Base-by-base conservation (phyloP, 371 early-diverging fungal species). In the Cokeromyces recurvatus region DNA sequence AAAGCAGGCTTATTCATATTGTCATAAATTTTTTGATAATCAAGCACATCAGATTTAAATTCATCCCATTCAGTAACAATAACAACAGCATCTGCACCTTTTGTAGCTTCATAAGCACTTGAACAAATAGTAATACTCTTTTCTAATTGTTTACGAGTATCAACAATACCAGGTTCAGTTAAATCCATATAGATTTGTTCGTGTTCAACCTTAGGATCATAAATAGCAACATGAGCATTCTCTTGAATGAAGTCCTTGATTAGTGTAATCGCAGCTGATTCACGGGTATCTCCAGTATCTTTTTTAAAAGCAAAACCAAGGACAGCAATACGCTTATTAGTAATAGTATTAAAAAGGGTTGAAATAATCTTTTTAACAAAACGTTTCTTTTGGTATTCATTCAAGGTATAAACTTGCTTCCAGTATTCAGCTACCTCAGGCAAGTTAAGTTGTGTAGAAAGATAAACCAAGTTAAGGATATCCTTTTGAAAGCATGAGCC, bases 401-500 rank as follows among this genome's bases (percentile, higher is more conserved):
- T 96, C 82, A 96, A 85, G 48, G 55, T 72, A 22, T 93, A 87
- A 9, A 96, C 93, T 58, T 91, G 90, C 44, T 82, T 69, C 97
- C 95, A 96, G 82, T 96, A 96, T 32, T 81, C 89, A 38, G 92
- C 95, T 25, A 94, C 94, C 68, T 94, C 92, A 37, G 87, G 87
- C 48, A 96, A 72, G 63, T 87, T 84, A 27, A 94, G 79, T 57
- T 84, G 85, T 53, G 84, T 79, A 31, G 86, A 79, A 39, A 96
- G 74, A 68, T 91, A 96, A 38, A 92, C 90, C 59, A 96, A 72
- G 78, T 93, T 92, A 46, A 89, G 76, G 40, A 96, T 88, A 70
- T 96, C 97, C 72, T 96, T 96, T 67, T 93, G 92, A 81, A 96
- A 94, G 72, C 97, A 96, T 32, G 86, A 85, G 32, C 97, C 97